Evolutionary conservation across 2,329 filamentous ascomycete genomes (phyloP).

Genomic region (Trichoderma sp.): DNA sequence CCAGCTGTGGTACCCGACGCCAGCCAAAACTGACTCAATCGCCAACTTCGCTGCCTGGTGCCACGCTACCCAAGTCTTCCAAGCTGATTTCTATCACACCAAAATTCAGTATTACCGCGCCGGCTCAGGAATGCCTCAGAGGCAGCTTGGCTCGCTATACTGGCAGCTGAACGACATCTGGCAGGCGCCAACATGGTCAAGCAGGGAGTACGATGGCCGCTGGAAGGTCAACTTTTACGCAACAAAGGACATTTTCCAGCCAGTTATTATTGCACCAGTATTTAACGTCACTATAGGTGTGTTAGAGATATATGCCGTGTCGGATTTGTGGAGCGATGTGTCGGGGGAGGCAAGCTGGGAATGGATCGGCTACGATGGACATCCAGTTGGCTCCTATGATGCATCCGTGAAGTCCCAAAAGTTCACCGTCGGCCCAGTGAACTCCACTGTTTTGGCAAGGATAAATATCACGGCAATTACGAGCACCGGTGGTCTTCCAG

Average conservation of each 20-base stretch:
- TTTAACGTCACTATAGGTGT: conserved; percentile 2
- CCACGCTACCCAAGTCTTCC: neutral
- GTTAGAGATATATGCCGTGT: neutral
- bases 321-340: neutral
- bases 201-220: conserved; percentile 2
- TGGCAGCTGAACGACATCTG: conserved; percentile 12
- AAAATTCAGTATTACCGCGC: conserved; percentile 10
- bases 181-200: conserved; percentile 8
- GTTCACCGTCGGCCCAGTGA: neutral
- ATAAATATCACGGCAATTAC: neutral
- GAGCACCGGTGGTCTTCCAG: neutral
- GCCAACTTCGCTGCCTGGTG: conserved; percentile 9
- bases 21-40: neutral
- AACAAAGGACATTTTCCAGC: conserved; percentile 7
- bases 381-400: neutral
- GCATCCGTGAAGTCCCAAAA: neutral
- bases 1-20: neutral
- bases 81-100: conserved; percentile 4
- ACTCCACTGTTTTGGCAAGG: conserved; percentile 1
- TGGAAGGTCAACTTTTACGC: conserved; percentile 11
- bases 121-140: neutral
- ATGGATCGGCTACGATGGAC: conserved; percentile 8
- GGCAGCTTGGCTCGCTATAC: neutral
- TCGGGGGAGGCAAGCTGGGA: conserved; percentile 6
- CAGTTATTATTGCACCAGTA: conserved; percentile 1